Evolutionary conservation across 73 alveolate genomes (phyloP).

Genomic region (Effrenium voratum): DNA sequence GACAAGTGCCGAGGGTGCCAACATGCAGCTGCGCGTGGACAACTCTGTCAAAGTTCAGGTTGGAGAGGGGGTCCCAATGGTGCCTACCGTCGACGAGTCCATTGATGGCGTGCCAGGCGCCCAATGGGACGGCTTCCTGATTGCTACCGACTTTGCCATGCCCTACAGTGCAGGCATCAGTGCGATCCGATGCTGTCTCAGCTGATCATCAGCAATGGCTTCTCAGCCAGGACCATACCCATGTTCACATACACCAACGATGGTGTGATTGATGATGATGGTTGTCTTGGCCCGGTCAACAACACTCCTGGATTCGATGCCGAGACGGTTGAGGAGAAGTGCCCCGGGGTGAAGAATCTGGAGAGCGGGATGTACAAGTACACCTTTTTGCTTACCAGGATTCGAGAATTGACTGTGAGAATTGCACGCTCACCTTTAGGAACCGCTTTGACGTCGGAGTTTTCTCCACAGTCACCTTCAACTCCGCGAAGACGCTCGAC

Average conservation of each 20-base stretch:
- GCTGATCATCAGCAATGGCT: slow-evolving; percentile 61
- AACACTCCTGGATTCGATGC: slow-evolving; percentile 48
- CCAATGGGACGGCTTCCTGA: slow-evolving; percentile 1
- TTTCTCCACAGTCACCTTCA: slow-evolving; percentile 25
- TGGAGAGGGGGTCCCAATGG: background rate
- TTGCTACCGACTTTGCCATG: slow-evolving; percentile 30
- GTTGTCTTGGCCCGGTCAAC: slow-evolving; percentile 33
- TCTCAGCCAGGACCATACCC: slow-evolving; percentile 22
- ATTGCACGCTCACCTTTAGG: slow-evolving; percentile 42
- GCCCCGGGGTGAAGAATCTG: slow-evolving; percentile 27
- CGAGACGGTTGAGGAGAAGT: slow-evolving; percentile 33
- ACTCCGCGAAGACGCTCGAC: slow-evolving; percentile 48
- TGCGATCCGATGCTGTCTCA: slow-evolving; percentile 42
- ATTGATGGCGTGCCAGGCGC: slow-evolving; percentile 28
- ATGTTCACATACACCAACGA: slow-evolving; percentile 32
- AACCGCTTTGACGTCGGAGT: slow-evolving; percentile 41
- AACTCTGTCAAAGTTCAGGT: slow-evolving; percentile 44
- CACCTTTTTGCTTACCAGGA: slow-evolving; percentile 46
- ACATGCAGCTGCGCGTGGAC: background rate
- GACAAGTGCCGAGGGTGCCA: background rate
- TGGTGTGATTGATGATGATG: slow-evolving; percentile 47
- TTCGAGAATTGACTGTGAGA: background rate
- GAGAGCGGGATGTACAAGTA: slow-evolving; percentile 58
- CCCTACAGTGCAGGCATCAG: background rate
- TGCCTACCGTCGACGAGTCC: slow-evolving; percentile 36